Percentiles rank a stretch among this genome's conserved stretches.
These are phyloP conservation scores for Decorospora gaudefroyi DNA, from an alignment of 2,329 filamentous ascomycete genomes.

Conservation along the genomic window DNA sequence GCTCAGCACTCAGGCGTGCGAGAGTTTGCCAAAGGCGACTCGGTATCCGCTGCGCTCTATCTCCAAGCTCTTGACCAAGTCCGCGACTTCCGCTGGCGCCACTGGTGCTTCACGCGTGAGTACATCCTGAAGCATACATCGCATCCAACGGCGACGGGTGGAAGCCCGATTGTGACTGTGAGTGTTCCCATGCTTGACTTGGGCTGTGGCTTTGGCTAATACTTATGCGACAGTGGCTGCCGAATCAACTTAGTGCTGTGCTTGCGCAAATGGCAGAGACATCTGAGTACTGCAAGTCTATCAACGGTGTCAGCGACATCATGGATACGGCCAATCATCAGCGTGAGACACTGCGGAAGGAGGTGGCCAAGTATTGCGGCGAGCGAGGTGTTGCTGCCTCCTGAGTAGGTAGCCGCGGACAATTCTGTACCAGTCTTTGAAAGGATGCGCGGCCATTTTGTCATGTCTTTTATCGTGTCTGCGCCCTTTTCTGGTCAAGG, in stretches of 20 bases:
- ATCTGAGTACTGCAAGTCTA: slow-evolving; percentile 54
- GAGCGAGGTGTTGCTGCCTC: slow-evolving; percentile 57
- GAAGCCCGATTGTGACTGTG: slow-evolving; percentile 76
- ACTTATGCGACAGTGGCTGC: slow-evolving; percentile 63
- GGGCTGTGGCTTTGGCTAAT: not conserved
- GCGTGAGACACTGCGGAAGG: slow-evolving; percentile 68
- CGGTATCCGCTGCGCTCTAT: slow-evolving; percentile 57
- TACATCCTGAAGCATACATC: slow-evolving; percentile 79
- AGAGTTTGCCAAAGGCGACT: slow-evolving; percentile 66
- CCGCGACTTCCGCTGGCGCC: slow-evolving; percentile 79
- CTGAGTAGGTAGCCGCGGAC: slow-evolving; percentile 11
- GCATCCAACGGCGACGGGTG: slow-evolving; percentile 78
- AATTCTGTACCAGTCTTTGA: no score
- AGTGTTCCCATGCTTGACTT: slow-evolving; percentile 13
- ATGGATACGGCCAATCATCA: slow-evolving; percentile 70
- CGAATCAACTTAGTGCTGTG: slow-evolving; percentile 78
- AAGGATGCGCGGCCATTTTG: no score
- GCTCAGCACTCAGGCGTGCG: slow-evolving; percentile 60
- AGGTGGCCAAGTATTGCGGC: slow-evolving; percentile 74
- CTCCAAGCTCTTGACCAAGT: slow-evolving; percentile 68
- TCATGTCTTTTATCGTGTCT: slow-evolving; percentile 23
- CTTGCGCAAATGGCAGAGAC: slow-evolving; percentile 70
- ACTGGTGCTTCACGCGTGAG: slow-evolving; percentile 84
- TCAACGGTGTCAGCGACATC: slow-evolving; percentile 60
- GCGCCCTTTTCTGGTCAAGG: slow-evolving; percentile 25